Percentiles rank a stretch among this genome's conserved stretches.
phyloP scores from a whole-genome alignment of 495 filamentous ascomycete species.

The Darksidea phi region DNA sequence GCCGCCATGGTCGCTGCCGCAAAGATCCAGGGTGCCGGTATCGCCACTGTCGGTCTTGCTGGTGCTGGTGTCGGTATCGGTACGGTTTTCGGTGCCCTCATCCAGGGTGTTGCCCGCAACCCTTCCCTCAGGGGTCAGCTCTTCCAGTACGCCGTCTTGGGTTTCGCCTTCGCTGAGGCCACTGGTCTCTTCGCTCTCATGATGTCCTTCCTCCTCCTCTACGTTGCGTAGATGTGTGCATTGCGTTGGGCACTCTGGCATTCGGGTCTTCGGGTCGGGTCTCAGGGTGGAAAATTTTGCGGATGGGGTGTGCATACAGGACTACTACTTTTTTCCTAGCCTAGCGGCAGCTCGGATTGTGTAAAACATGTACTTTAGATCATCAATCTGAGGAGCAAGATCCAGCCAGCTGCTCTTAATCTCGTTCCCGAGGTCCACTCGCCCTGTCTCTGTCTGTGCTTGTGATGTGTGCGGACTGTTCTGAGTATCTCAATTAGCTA shows the following conservation, averaged over 20 bases:
- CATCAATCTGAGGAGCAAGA: constrained; percentile 35
- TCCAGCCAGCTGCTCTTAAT: constrained; percentile 31
- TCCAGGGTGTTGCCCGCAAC: constrained; percentile 84
- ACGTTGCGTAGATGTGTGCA: constrained; percentile 33
- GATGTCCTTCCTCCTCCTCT: constrained; percentile 59
- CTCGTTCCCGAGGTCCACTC: constrained; percentile 10
- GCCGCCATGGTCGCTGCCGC: constrained; percentile 79
- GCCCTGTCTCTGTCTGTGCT: constrained; percentile 4
- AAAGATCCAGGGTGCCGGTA: constrained; percentile 83
- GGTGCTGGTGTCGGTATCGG: constrained; percentile 93
- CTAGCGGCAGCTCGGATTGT: constrained; percentile 36
- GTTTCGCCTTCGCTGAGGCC: constrained; percentile 91
- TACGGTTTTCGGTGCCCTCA: constrained; percentile 83
- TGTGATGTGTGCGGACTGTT: not conserved
- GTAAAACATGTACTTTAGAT: constrained; percentile 39
- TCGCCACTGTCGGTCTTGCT: constrained; percentile 82
- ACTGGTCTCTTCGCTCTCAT: constrained; percentile 92
- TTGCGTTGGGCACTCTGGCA: constrained; percentile 18
- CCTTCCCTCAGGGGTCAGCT: constrained; percentile 84
- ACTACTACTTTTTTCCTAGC: constrained; percentile 26
- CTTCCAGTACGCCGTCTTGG: constrained; percentile 90
- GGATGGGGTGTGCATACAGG: constrained; percentile 35
- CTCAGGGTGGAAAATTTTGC: constrained; percentile 29
- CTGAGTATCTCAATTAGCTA: constrained; percentile 3
- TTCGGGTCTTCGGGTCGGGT: constrained; percentile 19